phyloP scores from a whole-genome alignment of 73 alveolate genomes.

The Tetrahymena elliotti region DNA sequence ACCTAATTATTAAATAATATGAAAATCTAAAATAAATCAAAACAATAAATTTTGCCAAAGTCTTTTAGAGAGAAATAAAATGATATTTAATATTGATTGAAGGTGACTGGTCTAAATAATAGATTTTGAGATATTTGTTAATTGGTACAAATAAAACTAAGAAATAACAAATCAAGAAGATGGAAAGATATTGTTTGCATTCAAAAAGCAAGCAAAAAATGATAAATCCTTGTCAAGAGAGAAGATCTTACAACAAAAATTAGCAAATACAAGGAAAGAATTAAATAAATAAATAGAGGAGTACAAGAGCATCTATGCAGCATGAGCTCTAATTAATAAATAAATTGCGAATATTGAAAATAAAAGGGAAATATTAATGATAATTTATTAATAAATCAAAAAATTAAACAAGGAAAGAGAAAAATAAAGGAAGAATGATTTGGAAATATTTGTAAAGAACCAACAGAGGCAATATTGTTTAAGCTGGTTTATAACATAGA shows the following conservation, averaged over 20 bases:
- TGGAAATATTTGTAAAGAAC: neutral
- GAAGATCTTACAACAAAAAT: neutral
- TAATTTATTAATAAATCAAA: neutral
- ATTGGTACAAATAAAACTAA: too few species aligned
- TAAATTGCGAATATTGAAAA: neutral
- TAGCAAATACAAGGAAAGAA: neutral
- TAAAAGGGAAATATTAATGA: neutral
- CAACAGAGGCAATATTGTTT: neutral
- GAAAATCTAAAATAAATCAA: too few species aligned
- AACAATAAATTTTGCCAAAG: too few species aligned
- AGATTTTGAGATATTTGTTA: neutral
- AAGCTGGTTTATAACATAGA: neutral
- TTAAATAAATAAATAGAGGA: too few species aligned
- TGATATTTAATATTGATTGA: too few species aligned
- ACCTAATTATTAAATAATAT: neutral
- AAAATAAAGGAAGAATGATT: neutral
- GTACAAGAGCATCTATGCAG: too few species aligned
- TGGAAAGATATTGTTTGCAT: neutral
- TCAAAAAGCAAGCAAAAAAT: neutral
- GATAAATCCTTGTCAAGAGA: too few species aligned
- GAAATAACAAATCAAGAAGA: neutral
- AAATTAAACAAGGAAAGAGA: neutral
- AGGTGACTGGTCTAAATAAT: neutral
- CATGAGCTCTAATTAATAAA: too few species aligned
- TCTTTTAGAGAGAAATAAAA: neutral